Base-by-base conservation (phyloP, 2,329 filamentous ascomycete species). In the Pyrenophora tritici-repentis region DNA sequence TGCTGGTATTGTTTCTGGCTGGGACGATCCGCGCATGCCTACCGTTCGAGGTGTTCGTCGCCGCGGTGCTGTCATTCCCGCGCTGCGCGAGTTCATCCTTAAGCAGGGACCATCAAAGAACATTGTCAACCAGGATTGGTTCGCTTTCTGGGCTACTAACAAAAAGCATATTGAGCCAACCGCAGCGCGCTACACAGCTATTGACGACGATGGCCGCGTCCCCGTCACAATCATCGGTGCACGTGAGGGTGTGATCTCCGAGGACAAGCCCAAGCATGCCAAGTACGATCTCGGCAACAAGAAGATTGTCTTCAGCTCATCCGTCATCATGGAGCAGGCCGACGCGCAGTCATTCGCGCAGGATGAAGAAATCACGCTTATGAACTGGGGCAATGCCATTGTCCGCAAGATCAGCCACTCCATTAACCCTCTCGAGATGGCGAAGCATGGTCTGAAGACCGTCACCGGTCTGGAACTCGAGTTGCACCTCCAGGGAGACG, bases 321-420 rank as follows among this genome's bases (percentile, higher is more conserved):
- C 86, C 56, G 80, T 97, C 94, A 79, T 94, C 54, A 78, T 97
- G 44, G 93, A 97, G 71, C 93, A 97, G 75, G 88, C 82, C 38
- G 93, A 97, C 66, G 90, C 88, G 55, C 87, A 87, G 72, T 83
- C 83, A 20, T 95, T 97, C 76, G 88, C 85, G 64, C 81, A 88
- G 53, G 86, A 88, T 68, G 93, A 97, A 78, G 92, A 97, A 75
- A 90, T 97, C 66, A 97, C 93, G 0, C 81, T 97, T 35, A 97
- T 97, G 93, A 89, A 89, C 73, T 97, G 93, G 93, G 94, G 93
- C 63, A 95, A 96, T 67, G 90, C 89, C 10, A 84, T 91, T 60
- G 88, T 94, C 18, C 84, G 86, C 47, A 84, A 86, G 53, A 84
- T 90, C 55, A 70, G 66, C 14, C 71, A 84, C 78, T 74, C 80